These are phyloP conservation scores for Coix lacrymajobi DNA, from an alignment of 176 grass and related monocot species.

Conservation along the genomic window DNA sequence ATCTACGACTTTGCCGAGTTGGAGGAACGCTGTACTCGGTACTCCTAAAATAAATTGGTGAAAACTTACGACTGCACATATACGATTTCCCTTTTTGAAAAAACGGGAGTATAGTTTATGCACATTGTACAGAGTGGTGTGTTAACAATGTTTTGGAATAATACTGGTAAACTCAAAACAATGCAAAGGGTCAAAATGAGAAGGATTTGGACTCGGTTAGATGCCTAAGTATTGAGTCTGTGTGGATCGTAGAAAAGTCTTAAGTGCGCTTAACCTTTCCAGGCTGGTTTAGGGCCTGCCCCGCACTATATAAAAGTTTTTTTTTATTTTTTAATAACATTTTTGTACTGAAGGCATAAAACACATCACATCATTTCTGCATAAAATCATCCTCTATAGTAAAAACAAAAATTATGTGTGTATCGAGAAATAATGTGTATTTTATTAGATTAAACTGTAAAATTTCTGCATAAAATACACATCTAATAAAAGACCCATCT, in stretches of 20 bases:
- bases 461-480: too few relatives aligned
- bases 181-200: neutral
- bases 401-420: too few relatives aligned
- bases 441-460: too few relatives aligned
- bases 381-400: too few relatives aligned
- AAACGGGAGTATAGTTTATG: neutral
- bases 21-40: neutral
- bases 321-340: neutral
- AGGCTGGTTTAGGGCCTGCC: neutral
- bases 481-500: too few relatives aligned
- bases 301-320: neutral
- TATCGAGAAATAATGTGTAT: too few relatives aligned
- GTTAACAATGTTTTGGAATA: conserved; percentile 13
- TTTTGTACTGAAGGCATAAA: neutral
- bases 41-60: neutral
- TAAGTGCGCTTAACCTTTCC: conserved; percentile 1
- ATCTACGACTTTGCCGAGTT: neutral
- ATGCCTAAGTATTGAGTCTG: neutral
- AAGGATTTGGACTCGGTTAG: neutral
- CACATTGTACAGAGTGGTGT: neutral
- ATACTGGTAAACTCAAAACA: neutral
- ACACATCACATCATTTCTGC: neutral
- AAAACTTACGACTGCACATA: neutral
- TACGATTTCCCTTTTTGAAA: neutral
- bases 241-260: neutral